phyloP scores from a whole-genome alignment of 1,139 yeast genomes.

The Entelexis sorbosivorans region DNA sequence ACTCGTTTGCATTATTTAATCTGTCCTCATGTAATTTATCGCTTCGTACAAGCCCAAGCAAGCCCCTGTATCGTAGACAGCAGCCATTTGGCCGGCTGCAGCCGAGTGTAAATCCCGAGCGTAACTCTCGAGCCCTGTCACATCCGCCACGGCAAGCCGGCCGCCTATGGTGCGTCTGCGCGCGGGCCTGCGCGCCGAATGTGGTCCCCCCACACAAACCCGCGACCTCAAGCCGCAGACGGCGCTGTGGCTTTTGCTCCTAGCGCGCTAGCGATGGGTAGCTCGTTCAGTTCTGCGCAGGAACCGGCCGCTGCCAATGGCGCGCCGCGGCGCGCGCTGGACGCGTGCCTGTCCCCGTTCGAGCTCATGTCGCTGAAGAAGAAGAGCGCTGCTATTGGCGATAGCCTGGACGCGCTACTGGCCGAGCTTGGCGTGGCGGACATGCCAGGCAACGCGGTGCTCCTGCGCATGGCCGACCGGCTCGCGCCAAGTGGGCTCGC shows the following conservation, averaged over 20 bases:
- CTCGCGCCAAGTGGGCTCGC: conserved; percentile 9
- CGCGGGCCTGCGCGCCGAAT: not conserved
- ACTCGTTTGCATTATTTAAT: conserved; percentile 1
- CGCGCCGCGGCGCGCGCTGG: not conserved
- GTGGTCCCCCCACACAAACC: not conserved
- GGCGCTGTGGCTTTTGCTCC: not conserved
- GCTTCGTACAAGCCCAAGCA: too few species aligned
- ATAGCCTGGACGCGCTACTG: conserved; percentile 5
- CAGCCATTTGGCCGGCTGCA: too few species aligned
- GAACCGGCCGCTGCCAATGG: not conserved
- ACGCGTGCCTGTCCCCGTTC: conserved; percentile 4
- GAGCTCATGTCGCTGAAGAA: conserved; percentile 12
- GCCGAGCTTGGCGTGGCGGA: conserved; percentile 13
- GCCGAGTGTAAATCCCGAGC: too few species aligned
- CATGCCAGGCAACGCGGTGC: conserved; percentile 12
- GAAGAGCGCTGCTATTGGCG: conserved; percentile 2
- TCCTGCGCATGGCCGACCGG: conserved; percentile 19
- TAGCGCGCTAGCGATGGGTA: conserved; percentile 4
- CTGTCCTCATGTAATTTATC: not conserved
- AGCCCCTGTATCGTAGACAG: too few species aligned
- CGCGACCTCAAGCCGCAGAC: not conserved
- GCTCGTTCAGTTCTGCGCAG: not conserved
- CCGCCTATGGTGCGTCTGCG: too few species aligned
- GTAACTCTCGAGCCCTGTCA: too few species aligned
- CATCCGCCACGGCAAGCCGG: too few species aligned